Evolutionary conservation across 2,329 filamentous ascomycete genomes (phyloP).

Genomic region (Pyrenophora tritici-repentis): DNA sequence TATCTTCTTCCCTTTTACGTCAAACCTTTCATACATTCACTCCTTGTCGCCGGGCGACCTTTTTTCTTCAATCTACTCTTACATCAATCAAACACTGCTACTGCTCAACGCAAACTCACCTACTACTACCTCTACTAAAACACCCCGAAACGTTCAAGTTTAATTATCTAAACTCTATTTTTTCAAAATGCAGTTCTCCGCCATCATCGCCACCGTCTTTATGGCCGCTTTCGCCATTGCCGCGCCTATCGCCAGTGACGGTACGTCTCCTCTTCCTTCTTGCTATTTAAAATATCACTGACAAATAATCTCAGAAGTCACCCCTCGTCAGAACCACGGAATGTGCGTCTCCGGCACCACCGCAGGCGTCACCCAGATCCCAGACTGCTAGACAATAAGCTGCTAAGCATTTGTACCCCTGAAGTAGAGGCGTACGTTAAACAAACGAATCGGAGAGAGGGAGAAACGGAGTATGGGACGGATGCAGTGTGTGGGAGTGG

Average conservation of each 20-base stretch:
- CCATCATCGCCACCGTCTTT: conserved; percentile 40
- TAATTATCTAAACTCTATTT: conserved; percentile 9
- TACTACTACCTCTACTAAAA: conserved; percentile 7
- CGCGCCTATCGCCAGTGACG: conserved; percentile 35
- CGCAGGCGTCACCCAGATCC: conserved; percentile 6
- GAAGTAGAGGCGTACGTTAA: too few species aligned
- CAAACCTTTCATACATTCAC: conserved; percentile 28
- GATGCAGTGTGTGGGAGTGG: too few species aligned
- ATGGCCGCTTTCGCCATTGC: conserved; percentile 43
- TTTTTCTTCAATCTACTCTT: conserved; percentile 2
- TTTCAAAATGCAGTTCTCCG: conserved; percentile 45
- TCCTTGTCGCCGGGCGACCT: conserved; percentile 44
- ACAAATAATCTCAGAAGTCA: conserved; percentile 25
- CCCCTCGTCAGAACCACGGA: conserved; percentile 43
- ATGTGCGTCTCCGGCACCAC: conserved; percentile 35
- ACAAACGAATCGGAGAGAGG: too few species aligned
- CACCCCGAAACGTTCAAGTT: background rate
- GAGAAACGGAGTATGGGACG: too few species aligned
- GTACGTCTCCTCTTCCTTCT: conserved; percentile 15
- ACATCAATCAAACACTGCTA: background rate
- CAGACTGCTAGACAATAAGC: background rate
- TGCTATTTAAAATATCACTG: conserved; percentile 5
- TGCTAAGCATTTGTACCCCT: too few species aligned
- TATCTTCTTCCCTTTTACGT: conserved; percentile 10
- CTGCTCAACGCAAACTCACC: background rate